These are phyloP conservation scores for Aspergillus hancockii DNA, from an alignment of 495 filamentous ascomycete species.

Conservation along the genomic window DNA sequence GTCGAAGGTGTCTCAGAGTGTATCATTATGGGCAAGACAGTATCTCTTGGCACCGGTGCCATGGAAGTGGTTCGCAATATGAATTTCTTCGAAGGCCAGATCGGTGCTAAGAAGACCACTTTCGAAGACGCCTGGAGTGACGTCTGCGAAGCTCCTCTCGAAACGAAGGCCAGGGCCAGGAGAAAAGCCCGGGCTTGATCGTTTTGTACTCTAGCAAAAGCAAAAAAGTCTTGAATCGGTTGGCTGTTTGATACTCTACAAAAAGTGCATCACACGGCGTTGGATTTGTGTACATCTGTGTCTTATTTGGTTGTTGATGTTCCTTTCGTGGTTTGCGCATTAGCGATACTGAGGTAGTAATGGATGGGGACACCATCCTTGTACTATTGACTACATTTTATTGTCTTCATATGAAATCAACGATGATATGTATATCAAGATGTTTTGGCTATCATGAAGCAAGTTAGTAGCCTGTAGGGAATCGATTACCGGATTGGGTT, in stretches of 20 bases:
- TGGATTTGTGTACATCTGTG: constrained; percentile 5
- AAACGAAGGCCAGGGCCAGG: constrained; percentile 19
- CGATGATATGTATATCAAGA: constrained; percentile 6
- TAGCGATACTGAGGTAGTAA: constrained; percentile 10
- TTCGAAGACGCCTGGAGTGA: constrained; percentile 78
- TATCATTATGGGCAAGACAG: constrained; percentile 96
- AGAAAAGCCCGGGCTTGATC: constrained; percentile 22
- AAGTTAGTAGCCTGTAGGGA: not conserved
- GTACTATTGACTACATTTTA: constrained; percentile 9
- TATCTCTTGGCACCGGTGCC: constrained; percentile 86
- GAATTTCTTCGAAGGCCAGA: constrained; percentile 63
- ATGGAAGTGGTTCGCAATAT: constrained; percentile 82
- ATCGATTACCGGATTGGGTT: not conserved
- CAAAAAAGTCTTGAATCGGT: not conserved
- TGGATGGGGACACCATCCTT: constrained; percentile 7
- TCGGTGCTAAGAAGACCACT: constrained; percentile 61
- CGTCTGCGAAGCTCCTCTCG: constrained; percentile 29
- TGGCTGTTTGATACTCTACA: constrained; percentile 9
- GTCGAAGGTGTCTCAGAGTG: constrained; percentile 95
- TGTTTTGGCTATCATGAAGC: not conserved
- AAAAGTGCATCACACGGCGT: constrained; percentile 15
- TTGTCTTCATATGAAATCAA: constrained; percentile 7
- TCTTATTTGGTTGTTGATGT: not conserved
- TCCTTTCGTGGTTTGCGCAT: constrained; percentile 3
- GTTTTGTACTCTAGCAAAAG: not conserved